These are phyloP conservation scores for Elaeagnus macrophylla DNA, from an alignment of 306 rosid species.

Conservation along the genomic window DNA sequence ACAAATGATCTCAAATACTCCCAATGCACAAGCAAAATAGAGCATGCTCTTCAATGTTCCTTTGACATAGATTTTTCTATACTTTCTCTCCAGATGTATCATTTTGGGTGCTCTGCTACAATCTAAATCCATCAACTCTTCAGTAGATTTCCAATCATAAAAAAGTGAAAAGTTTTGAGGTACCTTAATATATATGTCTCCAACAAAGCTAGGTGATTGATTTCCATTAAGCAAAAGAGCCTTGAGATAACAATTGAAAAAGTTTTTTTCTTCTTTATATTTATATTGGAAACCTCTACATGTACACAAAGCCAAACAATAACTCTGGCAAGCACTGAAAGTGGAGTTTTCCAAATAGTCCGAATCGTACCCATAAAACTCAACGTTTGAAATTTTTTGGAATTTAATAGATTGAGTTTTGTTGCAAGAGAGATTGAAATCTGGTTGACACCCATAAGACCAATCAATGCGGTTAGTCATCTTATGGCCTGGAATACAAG, in stretches of 20 bases:
- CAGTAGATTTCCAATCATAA: slow-evolving; percentile 1
- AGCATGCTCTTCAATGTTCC: slow-evolving; percentile 21
- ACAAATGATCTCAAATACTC: slow-evolving; percentile 35
- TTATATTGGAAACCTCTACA: slow-evolving; percentile 22
- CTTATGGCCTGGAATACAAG: slow-evolving; percentile 10
- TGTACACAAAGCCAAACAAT: slow-evolving; percentile 16
- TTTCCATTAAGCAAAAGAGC: slow-evolving; percentile 33
- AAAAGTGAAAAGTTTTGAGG: slow-evolving; percentile 16
- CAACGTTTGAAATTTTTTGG: slow-evolving; percentile 2
- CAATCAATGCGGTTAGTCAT: slow-evolving; percentile 1
- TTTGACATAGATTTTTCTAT: slow-evolving; percentile 9
- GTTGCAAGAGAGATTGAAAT: slow-evolving; percentile 13
- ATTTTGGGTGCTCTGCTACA: slow-evolving; percentile 11
- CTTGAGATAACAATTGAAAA: slow-evolving; percentile 21
- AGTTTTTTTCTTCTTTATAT: accelerated
- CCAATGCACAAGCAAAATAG: slow-evolving; percentile 36
- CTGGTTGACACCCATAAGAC: slow-evolving; percentile 28
- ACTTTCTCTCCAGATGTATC: slow-evolving; percentile 10
- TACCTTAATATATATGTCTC: slow-evolving; percentile 32
- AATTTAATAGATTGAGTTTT: slow-evolving; percentile 10
- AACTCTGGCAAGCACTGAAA: slow-evolving; percentile 3
- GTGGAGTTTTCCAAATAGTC: background rate
- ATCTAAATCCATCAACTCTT: background rate
- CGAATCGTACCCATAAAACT: slow-evolving; percentile 27
- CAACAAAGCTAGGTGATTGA: slow-evolving; percentile 21